These are phyloP conservation scores for Aspergillus luchuensis DNA, from an alignment of 2,329 filamentous ascomycete genomes.

Conservation along the genomic window DNA sequence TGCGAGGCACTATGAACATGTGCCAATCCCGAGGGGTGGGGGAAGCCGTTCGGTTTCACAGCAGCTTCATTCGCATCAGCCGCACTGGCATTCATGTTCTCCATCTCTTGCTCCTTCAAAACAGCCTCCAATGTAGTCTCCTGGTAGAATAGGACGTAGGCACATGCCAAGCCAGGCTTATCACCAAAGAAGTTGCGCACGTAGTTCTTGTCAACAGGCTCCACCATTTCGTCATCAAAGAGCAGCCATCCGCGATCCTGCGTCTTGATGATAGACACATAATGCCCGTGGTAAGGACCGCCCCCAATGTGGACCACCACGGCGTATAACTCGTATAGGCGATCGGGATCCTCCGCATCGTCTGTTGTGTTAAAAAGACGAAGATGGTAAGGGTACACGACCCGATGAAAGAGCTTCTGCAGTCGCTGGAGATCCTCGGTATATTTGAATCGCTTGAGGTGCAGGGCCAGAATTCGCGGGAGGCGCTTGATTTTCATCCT, in stretches of 20 bases:
- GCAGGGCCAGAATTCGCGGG: conserved; percentile 86
- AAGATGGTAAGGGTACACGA: conserved; percentile 95
- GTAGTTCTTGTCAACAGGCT: conserved; percentile 94
- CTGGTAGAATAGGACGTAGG: conserved; percentile 97
- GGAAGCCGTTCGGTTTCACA: conserved; percentile 36
- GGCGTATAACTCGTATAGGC: conserved; percentile 93
- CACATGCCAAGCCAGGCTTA: conserved; percentile 84
- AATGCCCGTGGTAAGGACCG: conserved; percentile 96
- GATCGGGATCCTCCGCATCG: conserved; percentile 88
- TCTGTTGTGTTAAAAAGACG: conserved; percentile 97
- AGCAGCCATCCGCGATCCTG: conserved; percentile 93
- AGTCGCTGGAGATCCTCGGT: conserved; percentile 91
- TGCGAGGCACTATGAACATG: conserved; percentile 45
- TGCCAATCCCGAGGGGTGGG: conserved; percentile 35
- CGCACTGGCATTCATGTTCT: conserved; percentile 55
- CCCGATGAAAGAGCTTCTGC: conserved; percentile 94
- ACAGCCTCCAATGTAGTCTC: conserved; percentile 74
- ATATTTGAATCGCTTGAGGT: conserved; percentile 97
- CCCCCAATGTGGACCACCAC: conserved; percentile 97
- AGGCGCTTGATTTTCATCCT: conserved; percentile 98
- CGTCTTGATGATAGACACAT: conserved; percentile 97
- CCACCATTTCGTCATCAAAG: conserved; percentile 98
- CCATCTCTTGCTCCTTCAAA: conserved; percentile 78
- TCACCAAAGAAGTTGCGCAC: conserved; percentile 98
- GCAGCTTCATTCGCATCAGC: conserved; percentile 42